These are phyloP conservation scores for Tricholoma saponaceum DNA, from an alignment of 768 basidiomycete species.

Conservation along the genomic window DNA sequence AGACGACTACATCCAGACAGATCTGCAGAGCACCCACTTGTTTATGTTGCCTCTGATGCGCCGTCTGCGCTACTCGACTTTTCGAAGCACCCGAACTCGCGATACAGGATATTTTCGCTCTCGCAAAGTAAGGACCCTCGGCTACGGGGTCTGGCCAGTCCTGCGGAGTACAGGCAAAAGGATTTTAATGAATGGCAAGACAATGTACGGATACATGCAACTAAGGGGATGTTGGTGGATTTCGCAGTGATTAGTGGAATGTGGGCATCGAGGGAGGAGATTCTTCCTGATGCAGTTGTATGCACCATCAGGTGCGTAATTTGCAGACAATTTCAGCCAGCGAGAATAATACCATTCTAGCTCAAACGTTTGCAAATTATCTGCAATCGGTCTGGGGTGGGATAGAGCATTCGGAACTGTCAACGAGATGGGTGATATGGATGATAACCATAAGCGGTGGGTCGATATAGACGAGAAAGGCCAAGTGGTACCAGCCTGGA, in stretches of 20 bases:
- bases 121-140: conserved; percentile 34
- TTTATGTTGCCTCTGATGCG: conserved; percentile 64
- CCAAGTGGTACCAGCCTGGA: conserved; percentile 52
- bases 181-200: conserved; percentile 40
- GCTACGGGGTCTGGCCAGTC: conserved; percentile 46
- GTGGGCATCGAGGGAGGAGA: conserved; percentile 45
- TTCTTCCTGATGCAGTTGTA: conserved; percentile 46
- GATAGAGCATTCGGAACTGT: conserved; percentile 55
- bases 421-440: conserved; percentile 41
- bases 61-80: conserved; percentile 41
- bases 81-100: conserved; percentile 30
- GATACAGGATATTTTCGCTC: conserved; percentile 41
- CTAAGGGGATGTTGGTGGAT: conserved; percentile 65
- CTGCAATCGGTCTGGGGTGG: conserved; percentile 64
- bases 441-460: conserved; percentile 48
- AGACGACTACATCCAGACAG: conserved; percentile 23
- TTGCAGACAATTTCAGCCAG: neutral
- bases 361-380: conserved; percentile 56
- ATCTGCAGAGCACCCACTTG: conserved; percentile 26
- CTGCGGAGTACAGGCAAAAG: conserved; percentile 49
- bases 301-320: conserved; percentile 53
- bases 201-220: conserved; percentile 42
- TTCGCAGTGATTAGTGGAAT: conserved; percentile 61
- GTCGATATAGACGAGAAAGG: conserved; percentile 64
- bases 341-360: conserved; percentile 26